Evolutionary conservation across 352 stramenopile genomes (phyloP).

Genomic region (Hyaloperonospora brassicae): DNA sequence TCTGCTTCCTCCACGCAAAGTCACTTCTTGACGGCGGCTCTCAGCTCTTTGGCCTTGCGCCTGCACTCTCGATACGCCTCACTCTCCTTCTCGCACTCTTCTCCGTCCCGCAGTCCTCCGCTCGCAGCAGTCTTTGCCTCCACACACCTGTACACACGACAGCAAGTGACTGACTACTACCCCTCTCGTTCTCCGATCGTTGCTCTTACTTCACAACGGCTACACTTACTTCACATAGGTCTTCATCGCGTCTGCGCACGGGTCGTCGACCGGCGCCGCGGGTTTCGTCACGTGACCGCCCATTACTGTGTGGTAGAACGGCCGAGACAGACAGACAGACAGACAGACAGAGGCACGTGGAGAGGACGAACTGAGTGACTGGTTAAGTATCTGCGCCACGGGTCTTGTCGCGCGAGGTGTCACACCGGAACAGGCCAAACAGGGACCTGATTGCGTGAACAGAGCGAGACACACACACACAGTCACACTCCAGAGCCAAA

Average conservation of each 20-base stretch:
- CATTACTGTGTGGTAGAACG: slow-evolving; percentile 24
- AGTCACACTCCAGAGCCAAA: no score
- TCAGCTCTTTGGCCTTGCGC: slow-evolving; percentile 35
- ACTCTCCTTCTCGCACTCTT: slow-evolving; percentile 60
- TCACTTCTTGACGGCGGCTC: slow-evolving; percentile 21
- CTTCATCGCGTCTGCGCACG: slow-evolving; percentile 52
- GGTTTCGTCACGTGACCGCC: slow-evolving; percentile 56
- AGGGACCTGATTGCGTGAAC: no score
- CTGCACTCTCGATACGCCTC: slow-evolving; percentile 59
- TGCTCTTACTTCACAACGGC: no score
- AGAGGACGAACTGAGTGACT: no score
- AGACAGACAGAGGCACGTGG: no score
- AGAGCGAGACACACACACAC: no score
- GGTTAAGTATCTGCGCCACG: no score
- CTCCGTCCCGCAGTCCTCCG: slow-evolving; percentile 56
- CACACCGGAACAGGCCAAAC: no score
- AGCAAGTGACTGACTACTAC: slow-evolving; percentile 9
- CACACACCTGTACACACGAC: slow-evolving; percentile 36
- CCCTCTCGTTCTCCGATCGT: no score
- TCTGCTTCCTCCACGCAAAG: no score
- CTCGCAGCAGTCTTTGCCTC: slow-evolving; percentile 47
- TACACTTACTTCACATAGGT: slow-evolving; percentile 64
- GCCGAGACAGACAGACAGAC: no score
- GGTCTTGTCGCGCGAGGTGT: no score
- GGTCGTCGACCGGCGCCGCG: slow-evolving; percentile 23